Conservation (phyloP, 169 alveolate species). For the Plasmodium falciparum region DNA sequence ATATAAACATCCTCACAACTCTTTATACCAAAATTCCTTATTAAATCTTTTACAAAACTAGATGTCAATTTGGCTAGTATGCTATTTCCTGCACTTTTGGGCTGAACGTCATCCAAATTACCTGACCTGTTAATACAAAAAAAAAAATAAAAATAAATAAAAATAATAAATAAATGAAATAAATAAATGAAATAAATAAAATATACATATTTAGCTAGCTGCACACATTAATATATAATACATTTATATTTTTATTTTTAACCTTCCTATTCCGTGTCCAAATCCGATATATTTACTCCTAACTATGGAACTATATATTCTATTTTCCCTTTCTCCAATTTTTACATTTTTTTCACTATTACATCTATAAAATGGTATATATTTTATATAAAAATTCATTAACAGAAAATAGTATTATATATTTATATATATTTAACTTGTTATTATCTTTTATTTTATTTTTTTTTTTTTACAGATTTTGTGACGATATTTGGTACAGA, state of each 20-base stretch:
- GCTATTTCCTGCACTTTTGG: slow-evolving; percentile 71
- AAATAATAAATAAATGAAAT: neutral
- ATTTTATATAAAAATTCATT: neutral
- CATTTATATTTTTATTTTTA: neutral
- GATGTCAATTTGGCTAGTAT: slow-evolving; percentile 51
- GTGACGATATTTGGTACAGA: slow-evolving; percentile 58
- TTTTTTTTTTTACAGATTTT: slow-evolving; percentile 50
- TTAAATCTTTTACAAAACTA: slow-evolving; percentile 34
- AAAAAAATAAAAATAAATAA: neutral
- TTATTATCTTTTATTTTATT: neutral
- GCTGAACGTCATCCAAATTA: slow-evolving; percentile 68
- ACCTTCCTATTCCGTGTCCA: slow-evolving; percentile 77
- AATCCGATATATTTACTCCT: slow-evolving; percentile 72
- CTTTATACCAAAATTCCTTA: slow-evolving; percentile 54
- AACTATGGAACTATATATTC: slow-evolving; percentile 56
- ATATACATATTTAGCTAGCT: neutral
- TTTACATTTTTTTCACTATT: slow-evolving; percentile 73
- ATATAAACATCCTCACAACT: slow-evolving; percentile 70
- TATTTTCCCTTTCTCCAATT: slow-evolving; percentile 69
- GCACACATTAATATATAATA: neutral
- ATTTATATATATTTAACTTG: neutral
- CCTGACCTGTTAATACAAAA: slow-evolving; percentile 50
- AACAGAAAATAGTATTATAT: neutral
- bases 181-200: neutral
- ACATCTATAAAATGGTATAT: slow-evolving; percentile 26